Percentiles rank a stretch among this genome's conserved stretches.
Conservation (phyloP, 1,139 yeast species). For the Hansenula sp. region DNA sequence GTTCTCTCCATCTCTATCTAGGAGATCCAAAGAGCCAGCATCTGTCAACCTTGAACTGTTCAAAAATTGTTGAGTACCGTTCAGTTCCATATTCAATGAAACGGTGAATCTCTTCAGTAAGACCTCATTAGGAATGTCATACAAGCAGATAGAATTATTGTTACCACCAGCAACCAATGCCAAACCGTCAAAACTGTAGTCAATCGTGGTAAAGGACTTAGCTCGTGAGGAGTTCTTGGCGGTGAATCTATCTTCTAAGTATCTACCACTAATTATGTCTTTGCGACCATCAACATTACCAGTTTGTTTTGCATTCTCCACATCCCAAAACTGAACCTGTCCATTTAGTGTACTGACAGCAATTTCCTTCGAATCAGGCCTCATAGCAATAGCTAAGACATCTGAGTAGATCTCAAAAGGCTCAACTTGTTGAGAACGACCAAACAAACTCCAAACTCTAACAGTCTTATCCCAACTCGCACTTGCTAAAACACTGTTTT, state of each 20-base stretch:
- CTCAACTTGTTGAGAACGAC: constrained; percentile 81
- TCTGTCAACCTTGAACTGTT: constrained; percentile 84
- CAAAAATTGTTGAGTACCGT: constrained; percentile 79
- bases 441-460: constrained; percentile 89
- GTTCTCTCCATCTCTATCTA: constrained; percentile 82
- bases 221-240: constrained; percentile 81
- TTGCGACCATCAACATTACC: constrained; percentile 83
- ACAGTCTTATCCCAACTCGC: constrained; percentile 98
- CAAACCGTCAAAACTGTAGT: constrained; percentile 87
- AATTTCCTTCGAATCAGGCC: constrained; percentile 89
- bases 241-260: constrained; percentile 74
- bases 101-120: constrained; percentile 76
- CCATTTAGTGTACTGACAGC: constrained; percentile 92
- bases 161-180: constrained; percentile 91
- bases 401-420: constrained; percentile 85
- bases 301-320: constrained; percentile 75
- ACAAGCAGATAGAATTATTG: constrained; percentile 85
- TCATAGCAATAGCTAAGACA: constrained; percentile 77
- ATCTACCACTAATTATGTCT: constrained; percentile 87
- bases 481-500: constrained; percentile 75
- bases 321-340: constrained; percentile 77
- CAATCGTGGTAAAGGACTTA: constrained; percentile 74
- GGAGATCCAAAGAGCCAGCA: constrained; percentile 79
- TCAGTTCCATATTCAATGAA: constrained; percentile 84
- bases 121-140: constrained; percentile 86